Base-by-base conservation (phyloP, 768 basidiomycete genomes). In the Leccinellum luteum region DNA sequence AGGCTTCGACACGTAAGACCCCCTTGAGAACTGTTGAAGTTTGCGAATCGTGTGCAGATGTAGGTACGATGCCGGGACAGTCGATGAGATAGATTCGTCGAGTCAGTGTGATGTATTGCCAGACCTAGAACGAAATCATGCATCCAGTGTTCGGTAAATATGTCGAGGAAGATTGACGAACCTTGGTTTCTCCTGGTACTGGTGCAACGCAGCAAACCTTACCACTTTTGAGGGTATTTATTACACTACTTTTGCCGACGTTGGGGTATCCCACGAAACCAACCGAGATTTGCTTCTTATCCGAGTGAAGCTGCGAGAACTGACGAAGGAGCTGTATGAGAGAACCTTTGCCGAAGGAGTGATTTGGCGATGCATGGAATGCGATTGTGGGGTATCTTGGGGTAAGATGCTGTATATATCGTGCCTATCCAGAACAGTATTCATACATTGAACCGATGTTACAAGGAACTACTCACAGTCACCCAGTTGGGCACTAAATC, bases 401-500 rank as follows among this genome's bases (percentile, higher is more conserved):
- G 0, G 94, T 96, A 21, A 98, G 85, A 68, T 97, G 89, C 76
- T 95, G 89, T 64, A 98, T 92, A 76, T 97, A 96, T 54, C 96
- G 89, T 56, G 94, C 94, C 94, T 96, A 59, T 44, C 41, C 7
- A 34, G 14, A 38, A 35, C 17, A 51, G 3, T 54, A 31, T 48
- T 54, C 21, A 48, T n/a, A 41, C 49, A 43, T 49, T 47, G 41
- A 50, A 52, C 32, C 17, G 45, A 35, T 30, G 19, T 7, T 6
- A 34, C 17, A 30, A 25, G 27, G 51, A 21, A 52, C 53, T 25
- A 81, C 91, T 74, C 73, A 95, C 95, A 9, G 96, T 98, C 43
- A 97, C 96, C 96, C 96, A 99, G 66, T 93, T 97, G 7, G 96
- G 97, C 13, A 99, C 95, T 55, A 99, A 76, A 74, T 99, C 96